Base-by-base conservation (phyloP, 192 early-diverging fungal species). In the Entomortierella parvispora region DNA sequence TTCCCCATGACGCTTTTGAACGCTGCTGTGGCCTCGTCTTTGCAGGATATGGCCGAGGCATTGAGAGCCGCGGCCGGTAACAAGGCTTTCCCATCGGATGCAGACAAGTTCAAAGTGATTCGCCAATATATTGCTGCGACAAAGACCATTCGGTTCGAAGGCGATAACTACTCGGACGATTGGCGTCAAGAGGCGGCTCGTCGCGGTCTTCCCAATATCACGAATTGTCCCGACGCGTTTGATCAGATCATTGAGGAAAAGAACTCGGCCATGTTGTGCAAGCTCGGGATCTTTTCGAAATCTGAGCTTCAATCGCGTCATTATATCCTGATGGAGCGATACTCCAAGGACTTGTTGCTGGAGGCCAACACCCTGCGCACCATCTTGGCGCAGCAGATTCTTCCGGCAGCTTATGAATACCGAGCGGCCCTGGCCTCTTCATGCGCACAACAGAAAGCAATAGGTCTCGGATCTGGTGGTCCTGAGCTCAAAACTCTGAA, bases 141-240 rank as follows among this genome's bases (percentile, higher is more conserved):
- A 70, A 94, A 93, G 87, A 66, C 79, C 69, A 87, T 99, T 70
- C 89, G 95, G 79, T 99, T 99, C 72, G 97, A 99, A 81, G 95
- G 93, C 65, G 95, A 99, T 86, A 93, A 92, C 83, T 99, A 99
- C 88, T 94, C 95, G 57, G 91, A 93, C 20, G 92, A 89, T 45
- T 99, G 97, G 97, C 87, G 86, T 23, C 68, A 85, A 26, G 97
- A 97, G 87, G 97, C 97, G 26, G 93, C 86, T 58, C 88, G 85
- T 67, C 94, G 97, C 72, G 96, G 97, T 15, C 86, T 99, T 69
- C 94, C 94, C 83, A 99, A 97, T 87, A 97, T 99, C 83, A 87
- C 84, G 80, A 86, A 90, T 34, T 90, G 90, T 68, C 93, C 94
- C 49, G 94, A 89, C 75, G 97, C 97, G 34, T 97, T 95, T 85